Evolutionary conservation across 306 rosid species (phyloP).

Genomic region (Malus orientalis): DNA sequence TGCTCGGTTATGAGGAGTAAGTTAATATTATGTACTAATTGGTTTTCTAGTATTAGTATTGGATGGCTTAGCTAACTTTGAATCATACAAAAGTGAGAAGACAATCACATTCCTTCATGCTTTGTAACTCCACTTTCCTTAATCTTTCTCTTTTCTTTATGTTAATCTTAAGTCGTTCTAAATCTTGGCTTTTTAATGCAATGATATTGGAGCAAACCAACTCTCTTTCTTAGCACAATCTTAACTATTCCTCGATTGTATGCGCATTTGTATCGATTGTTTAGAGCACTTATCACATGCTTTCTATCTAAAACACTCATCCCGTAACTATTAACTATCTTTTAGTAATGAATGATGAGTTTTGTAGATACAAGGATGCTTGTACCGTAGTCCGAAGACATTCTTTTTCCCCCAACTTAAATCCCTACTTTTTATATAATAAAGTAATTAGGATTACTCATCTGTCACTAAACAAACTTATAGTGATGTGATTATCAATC

Average conservation of each 20-base stretch:
- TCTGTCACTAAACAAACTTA: background rate
- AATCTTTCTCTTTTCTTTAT: background rate
- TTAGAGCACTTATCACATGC: too few species aligned
- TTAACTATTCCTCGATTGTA: background rate
- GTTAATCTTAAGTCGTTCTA: slow-evolving; percentile 16
- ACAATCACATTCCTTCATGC: background rate
- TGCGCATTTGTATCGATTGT: background rate
- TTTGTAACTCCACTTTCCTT: slow-evolving; percentile 13
- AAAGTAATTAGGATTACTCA: background rate
- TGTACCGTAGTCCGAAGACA: too few species aligned
- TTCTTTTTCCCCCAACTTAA: background rate
- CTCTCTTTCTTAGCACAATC: background rate
- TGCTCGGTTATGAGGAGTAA: background rate
- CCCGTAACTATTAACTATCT: too few species aligned
- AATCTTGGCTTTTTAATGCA: background rate
- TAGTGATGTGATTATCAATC: background rate
- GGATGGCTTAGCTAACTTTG: slow-evolving; percentile 8
- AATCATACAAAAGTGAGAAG: slow-evolving; percentile 13
- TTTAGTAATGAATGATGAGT: too few species aligned
- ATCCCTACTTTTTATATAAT: background rate
- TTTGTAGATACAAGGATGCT: too few species aligned
- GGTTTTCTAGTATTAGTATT: background rate
- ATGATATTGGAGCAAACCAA: slow-evolving; percentile 5
- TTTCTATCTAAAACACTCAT: too few species aligned
- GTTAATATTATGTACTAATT: background rate